A percentile compares a stretch with the other conserved stretches of the same genome.
Conservation (phyloP, 176 grass and related monocot genomes). For the Stipa capillata region DNA sequence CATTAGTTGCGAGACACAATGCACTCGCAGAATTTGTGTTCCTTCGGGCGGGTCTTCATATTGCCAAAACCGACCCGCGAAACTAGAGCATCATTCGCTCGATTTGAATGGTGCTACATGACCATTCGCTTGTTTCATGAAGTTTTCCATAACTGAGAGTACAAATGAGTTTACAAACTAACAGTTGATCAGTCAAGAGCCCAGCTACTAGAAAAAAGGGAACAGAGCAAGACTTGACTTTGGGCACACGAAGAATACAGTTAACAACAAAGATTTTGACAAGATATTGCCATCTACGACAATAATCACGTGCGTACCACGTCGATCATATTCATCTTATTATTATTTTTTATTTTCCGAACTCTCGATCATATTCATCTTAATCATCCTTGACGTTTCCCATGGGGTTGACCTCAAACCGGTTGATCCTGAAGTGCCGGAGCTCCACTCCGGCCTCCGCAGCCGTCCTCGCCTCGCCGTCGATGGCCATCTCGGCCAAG, state of each 20-base stretch:
- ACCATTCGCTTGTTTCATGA: too few relatives aligned
- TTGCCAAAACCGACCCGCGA: too few relatives aligned
- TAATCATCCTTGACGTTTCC: constrained; percentile 28
- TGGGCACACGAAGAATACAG: not conserved
- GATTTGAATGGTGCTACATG: too few relatives aligned
- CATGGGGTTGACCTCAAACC: constrained; percentile 28
- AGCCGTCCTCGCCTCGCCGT: constrained; percentile 17
- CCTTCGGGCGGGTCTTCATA: too few relatives aligned
- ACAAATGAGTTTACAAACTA: not conserved
- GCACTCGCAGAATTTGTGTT: too few relatives aligned
- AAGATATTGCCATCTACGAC: not conserved
- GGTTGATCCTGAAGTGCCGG: constrained; percentile 30
- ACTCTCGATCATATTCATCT: not conserved
- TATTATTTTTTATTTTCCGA: too few relatives aligned
- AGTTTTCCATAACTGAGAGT: not conserved
- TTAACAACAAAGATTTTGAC: too few relatives aligned
- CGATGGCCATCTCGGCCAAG: constrained; percentile 52
- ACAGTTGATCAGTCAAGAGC: too few relatives aligned
- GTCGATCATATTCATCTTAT: too few relatives aligned
- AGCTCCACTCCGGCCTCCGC: constrained; percentile 29
- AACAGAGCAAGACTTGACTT: not conserved
- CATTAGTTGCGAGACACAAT: too few relatives aligned
- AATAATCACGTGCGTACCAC: not conserved
- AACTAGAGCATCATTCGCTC: too few relatives aligned
- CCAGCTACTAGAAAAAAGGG: not conserved